These are phyloP conservation scores for Nitzschia palea DNA, from an alignment of 108 stramenopile species.

Conservation along the genomic window DNA sequence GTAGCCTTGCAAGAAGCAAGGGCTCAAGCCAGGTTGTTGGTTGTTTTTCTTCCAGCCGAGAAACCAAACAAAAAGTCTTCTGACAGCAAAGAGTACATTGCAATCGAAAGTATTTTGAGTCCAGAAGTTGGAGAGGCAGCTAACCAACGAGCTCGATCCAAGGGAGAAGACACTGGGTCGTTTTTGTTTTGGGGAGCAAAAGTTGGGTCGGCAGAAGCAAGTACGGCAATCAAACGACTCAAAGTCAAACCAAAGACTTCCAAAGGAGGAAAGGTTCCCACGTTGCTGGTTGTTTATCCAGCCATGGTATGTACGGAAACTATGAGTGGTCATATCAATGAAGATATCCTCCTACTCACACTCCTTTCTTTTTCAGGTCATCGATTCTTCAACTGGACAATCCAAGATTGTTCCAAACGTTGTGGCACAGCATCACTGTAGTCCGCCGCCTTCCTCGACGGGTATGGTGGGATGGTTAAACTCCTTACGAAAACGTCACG, in stretches of 20 bases:
- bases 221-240: slow-evolving; percentile 56
- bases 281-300: slow-evolving; percentile 64
- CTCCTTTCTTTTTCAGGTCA: not conserved
- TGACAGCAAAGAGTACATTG: slow-evolving; percentile 18
- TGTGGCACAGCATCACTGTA: slow-evolving; percentile 80
- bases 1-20: slow-evolving; percentile 59
- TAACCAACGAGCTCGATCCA: slow-evolving; percentile 51
- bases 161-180: slow-evolving; percentile 43
- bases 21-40: slow-evolving; percentile 61
- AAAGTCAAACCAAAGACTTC: slow-evolving; percentile 44
- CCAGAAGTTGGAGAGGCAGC: slow-evolving; percentile 48
- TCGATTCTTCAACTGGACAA: slow-evolving; percentile 6
- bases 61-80: slow-evolving; percentile 26
- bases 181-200: slow-evolving; percentile 70
- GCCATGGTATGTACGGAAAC: slow-evolving; percentile 22
- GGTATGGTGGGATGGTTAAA: slow-evolving; percentile 67
- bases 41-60: slow-evolving; percentile 68
- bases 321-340: not conserved
- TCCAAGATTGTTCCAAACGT: slow-evolving; percentile 21
- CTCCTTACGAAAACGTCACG: slow-evolving; percentile 64
- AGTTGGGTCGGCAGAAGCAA: slow-evolving; percentile 51
- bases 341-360: not conserved
- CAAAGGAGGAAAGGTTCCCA: slow-evolving; percentile 47
- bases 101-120: slow-evolving; percentile 57
- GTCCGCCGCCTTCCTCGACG: slow-evolving; percentile 63